Base-by-base conservation (phyloP, 805 yeast genomes). In the Starmerella potacharoeniae region DNA sequence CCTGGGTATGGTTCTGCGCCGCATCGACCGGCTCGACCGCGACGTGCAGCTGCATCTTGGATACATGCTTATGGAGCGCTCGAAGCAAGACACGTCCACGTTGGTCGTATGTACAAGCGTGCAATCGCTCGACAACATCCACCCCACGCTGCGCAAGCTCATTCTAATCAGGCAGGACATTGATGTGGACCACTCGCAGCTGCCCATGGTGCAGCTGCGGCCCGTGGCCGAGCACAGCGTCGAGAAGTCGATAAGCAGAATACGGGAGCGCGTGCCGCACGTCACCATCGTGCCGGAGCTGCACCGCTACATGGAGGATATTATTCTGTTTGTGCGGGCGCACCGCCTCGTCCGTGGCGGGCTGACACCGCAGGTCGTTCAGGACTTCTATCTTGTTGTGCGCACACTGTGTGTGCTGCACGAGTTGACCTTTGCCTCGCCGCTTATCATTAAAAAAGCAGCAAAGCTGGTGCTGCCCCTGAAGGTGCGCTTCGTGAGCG, bases 301-400 rank as follows among this genome's bases (percentile, higher is more conserved):
- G 34, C 64, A 64, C 45, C 65, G 82, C 5, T 82, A 81, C 60
- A 73, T 79, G 57, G 77, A 79, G 57, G 86, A 82, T 63, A 71
- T 82, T 13, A 65, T 79, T 2, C 70, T 81, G 2, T 77, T 74
- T 60, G 61, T 77, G 1, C 68, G 87, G 45, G 73, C 74, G 52
- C 83, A 82, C 60, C 64, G 86, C 43, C 74, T 79, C 64, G 79
- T 80, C 5, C 58, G 66, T 2, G 71, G 74, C 1, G 86, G 86
- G 0, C 63, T 81, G 0, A 75, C 82, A 0, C 78, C 83, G 0
- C 64, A 67, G 51, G 68, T 76, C 2, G 64, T 75, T 10, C 55
- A 63, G 2, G 81, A 79, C 50, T 65, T 80, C 39, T 75, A 73
- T 31, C 50, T 57, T 6, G 55, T 72, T 52, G 68, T 73, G 2